Evolutionary conservation across 2,329 filamentous ascomycete species (phyloP).

Genomic region (Rasamsonia emersonii): DNA sequence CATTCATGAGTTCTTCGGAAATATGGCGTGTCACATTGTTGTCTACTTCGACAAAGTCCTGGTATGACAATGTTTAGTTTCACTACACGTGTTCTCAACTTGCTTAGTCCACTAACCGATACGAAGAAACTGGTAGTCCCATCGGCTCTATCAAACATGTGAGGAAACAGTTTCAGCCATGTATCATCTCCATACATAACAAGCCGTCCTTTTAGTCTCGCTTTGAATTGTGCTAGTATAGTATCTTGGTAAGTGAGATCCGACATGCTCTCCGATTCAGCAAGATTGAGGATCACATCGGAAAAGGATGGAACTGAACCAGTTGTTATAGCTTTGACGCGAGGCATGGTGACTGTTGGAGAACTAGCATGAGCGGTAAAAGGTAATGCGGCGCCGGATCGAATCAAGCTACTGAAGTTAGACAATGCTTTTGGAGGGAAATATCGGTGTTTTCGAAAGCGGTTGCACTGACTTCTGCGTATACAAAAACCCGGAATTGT

Average conservation of each 20-base stretch:
- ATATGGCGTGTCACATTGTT: conserved; percentile 94
- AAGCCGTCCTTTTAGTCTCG: conserved; percentile 60
- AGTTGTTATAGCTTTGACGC: conserved; percentile 93
- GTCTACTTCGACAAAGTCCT: conserved; percentile 98
- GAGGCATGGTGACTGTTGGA: conserved; percentile 96
- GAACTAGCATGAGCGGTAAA: conserved; percentile 96
- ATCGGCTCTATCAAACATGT: conserved; percentile 75
- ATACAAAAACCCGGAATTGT: conserved; percentile 72
- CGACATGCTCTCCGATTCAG: conserved; percentile 85
- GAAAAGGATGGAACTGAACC: conserved; percentile 97
- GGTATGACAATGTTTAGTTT: conserved; percentile 10
- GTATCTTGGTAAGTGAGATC: conserved; percentile 84
- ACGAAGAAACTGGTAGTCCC: conserved; percentile 98
- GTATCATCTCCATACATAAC: conserved; percentile 98
- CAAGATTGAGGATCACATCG: conserved; percentile 92
- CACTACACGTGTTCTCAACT: conserved; percentile 1
- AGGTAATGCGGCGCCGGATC: conserved; percentile 72
- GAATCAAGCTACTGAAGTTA: conserved; percentile 58
- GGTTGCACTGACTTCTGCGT: conserved; percentile 62
- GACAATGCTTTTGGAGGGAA: background rate
- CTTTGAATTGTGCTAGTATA: conserved; percentile 89
- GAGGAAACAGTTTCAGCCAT: conserved; percentile 93
- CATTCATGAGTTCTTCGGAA: conserved; percentile 59
- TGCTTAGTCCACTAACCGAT: conserved; percentile 54
- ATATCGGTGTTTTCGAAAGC: background rate